Conservation (phyloP, 176 grass and related monocot genomes). For the Triticum timopheevii region DNA sequence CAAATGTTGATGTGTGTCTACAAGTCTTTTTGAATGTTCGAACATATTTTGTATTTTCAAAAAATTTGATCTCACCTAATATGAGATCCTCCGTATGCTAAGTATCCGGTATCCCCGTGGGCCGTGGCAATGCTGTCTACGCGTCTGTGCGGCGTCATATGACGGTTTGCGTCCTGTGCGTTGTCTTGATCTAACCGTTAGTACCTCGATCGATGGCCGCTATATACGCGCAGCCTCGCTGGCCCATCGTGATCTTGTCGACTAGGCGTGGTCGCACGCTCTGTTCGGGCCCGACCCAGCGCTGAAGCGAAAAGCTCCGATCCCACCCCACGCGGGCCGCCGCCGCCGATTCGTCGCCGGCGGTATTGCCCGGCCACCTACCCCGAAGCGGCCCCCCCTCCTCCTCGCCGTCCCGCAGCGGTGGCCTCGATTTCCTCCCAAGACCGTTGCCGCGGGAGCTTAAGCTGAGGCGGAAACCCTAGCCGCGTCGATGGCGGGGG, state of each 20-base stretch:
- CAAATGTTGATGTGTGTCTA: too few relatives aligned
- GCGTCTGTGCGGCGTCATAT: not conserved
- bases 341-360: conserved; percentile 27
- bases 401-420: too few relatives aligned
- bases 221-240: not conserved
- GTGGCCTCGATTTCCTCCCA: not conserved
- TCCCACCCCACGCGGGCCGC: conserved; percentile 6
- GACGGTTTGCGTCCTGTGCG: not conserved
- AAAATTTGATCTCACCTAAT: too few relatives aligned
- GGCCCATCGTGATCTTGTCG: not conserved
- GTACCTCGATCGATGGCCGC: not conserved
- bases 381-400: not conserved
- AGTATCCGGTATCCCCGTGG: too few relatives aligned
- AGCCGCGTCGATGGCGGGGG: conserved; percentile 52
- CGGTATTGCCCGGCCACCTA: conserved; percentile 4
- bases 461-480: conserved; percentile 40
- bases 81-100: too few relatives aligned
- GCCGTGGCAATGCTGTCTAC: too few relatives aligned
- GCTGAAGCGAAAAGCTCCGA: conserved; percentile 11
- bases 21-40: too few relatives aligned
- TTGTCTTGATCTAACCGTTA: not conserved
- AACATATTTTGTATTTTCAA: too few relatives aligned
- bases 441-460: not conserved
- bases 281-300: conserved; percentile 17
- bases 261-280: conserved; percentile 1